Evolutionary conservation across 768 basidiomycete species (phyloP).

Genomic region (Mrakia blollopis): DNA sequence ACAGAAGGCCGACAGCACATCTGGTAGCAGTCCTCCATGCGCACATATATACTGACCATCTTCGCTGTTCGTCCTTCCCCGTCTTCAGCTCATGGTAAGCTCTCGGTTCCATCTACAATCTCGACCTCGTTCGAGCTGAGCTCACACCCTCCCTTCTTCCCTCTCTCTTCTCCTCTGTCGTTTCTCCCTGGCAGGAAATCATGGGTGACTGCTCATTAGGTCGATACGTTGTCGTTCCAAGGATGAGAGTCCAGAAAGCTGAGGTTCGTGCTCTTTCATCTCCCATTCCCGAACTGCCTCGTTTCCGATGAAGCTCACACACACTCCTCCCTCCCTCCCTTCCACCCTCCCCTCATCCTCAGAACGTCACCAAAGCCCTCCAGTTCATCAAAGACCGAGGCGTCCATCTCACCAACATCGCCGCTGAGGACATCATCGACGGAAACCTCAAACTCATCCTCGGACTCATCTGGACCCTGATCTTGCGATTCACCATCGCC

Average conservation of each 20-base stretch:
- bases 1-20: no score
- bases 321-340: not conserved
- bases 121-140: not conserved
- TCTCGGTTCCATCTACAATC: no score
- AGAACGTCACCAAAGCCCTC: slow-evolving; percentile 91
- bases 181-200: slow-evolving; percentile 65
- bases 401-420: slow-evolving; percentile 95
- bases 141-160: not conserved
- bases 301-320: not conserved
- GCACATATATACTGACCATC: not conserved
- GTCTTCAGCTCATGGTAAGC: slow-evolving; percentile 16
- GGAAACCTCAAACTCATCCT: slow-evolving; percentile 97
- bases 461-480: slow-evolving; percentile 89
- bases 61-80: no score
- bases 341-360: not conserved
- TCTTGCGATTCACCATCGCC: slow-evolving; percentile 94
- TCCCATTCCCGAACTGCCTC: no score
- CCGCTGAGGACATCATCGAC: slow-evolving; percentile 75
- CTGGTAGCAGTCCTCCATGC: no score
- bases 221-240: slow-evolving; percentile 82
- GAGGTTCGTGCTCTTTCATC: slow-evolving; percentile 50
- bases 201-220: slow-evolving; percentile 95
- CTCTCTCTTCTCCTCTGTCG: not conserved
- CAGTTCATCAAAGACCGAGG: slow-evolving; percentile 92
- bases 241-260: slow-evolving; percentile 91